Evolutionary conservation across 495 filamentous ascomycete species (phyloP).

Genomic region (Thozetella sp.): DNA sequence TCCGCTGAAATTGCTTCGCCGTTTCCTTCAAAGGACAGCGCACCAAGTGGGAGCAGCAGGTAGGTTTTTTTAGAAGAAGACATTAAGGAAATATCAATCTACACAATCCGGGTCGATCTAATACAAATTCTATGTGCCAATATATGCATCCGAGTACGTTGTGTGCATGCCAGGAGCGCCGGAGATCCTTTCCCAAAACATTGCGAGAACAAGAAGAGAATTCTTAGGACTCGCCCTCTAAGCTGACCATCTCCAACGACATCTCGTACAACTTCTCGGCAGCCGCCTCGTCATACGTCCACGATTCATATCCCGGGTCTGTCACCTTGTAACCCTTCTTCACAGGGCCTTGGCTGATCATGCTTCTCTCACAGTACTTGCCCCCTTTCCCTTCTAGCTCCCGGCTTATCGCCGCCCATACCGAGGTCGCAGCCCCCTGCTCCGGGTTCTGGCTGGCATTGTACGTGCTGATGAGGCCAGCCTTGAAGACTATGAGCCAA

Average conservation of each 20-base stretch:
- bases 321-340: not conserved
- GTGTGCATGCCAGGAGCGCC: too few species aligned
- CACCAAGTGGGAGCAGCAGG: too few species aligned
- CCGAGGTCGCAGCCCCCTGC: slow-evolving; percentile 53
- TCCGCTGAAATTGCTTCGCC: too few species aligned
- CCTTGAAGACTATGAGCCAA: not conserved
- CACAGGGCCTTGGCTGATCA: not conserved
- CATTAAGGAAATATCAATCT: too few species aligned
- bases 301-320: not conserved
- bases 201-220: too few species aligned
- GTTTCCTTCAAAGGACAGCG: too few species aligned
- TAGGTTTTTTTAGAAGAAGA: too few species aligned
- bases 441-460: slow-evolving; percentile 38
- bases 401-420: slow-evolving; percentile 45
- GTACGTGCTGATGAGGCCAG: slow-evolving; percentile 12
- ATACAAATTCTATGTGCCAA: too few species aligned
- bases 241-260: not conserved
- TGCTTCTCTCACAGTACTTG: slow-evolving; percentile 38
- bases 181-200: too few species aligned
- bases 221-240: not conserved
- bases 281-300: not conserved
- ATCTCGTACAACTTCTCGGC: not conserved
- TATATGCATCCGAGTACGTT: too few species aligned
- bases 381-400: slow-evolving; percentile 42
- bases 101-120: not conserved